Evolutionary conservation across 208 protist genomes (phyloP).

Genomic region (Leishmania tarentolae): DNA sequence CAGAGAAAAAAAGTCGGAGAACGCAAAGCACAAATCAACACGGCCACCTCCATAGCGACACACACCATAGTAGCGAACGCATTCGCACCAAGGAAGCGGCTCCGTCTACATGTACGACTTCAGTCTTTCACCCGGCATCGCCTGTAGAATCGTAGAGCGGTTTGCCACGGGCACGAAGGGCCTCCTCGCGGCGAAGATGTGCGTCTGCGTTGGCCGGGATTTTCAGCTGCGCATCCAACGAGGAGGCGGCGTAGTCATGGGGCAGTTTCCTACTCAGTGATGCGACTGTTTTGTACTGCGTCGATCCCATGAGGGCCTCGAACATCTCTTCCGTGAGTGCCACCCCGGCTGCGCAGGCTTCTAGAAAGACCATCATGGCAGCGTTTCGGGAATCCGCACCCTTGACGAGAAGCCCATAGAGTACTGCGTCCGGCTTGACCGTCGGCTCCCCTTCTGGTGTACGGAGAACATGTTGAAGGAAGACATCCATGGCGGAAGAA

Average conservation of each 20-base stretch:
- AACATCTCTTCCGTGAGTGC: constrained; percentile 64
- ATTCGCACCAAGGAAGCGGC: not conserved
- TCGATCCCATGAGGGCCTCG: constrained; percentile 56
- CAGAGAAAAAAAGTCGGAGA: not conserved
- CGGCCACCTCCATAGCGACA: not conserved
- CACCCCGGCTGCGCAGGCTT: constrained; percentile 74
- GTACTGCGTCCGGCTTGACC: constrained; percentile 41
- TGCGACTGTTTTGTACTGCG: constrained; percentile 46
- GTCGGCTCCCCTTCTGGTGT: constrained; percentile 51
- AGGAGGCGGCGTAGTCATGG: constrained; percentile 71
- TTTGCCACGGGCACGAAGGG: constrained; percentile 67
- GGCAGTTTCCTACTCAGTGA: constrained; percentile 75
- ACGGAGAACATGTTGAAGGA: constrained; percentile 71
- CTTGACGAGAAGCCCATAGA: constrained; percentile 77
- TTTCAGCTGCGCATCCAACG: constrained; percentile 71
- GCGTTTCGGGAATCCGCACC: constrained; percentile 78
- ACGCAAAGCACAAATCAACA: not conserved
- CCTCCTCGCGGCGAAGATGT: constrained; percentile 84
- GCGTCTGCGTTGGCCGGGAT: constrained; percentile 82
- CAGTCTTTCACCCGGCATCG: constrained; percentile 31
- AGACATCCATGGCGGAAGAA: constrained; percentile 60
- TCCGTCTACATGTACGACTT: not conserved
- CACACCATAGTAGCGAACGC: not conserved
- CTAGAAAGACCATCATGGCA: constrained; percentile 87
- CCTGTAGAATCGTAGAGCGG: constrained; percentile 78